Base-by-base conservation (phyloP, 2,329 filamentous ascomycete genomes). In the Microdochium trichocladiopsis region DNA sequence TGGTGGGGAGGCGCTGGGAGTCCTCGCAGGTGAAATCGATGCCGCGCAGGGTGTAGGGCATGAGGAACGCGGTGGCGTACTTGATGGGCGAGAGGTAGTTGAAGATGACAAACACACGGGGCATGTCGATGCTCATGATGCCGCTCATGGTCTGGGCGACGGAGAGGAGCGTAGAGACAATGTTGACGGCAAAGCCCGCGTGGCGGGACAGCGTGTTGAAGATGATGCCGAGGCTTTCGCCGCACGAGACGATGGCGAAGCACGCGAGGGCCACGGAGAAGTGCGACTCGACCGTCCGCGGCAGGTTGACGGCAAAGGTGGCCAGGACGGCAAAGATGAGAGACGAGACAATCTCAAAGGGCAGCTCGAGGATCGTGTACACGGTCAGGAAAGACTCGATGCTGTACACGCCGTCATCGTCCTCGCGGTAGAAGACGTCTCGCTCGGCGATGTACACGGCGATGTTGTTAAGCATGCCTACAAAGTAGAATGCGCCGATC, bases 401-500 rank as follows among this genome's bases (percentile, higher is more conserved):
- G 3, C 82, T 75, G 62, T 92, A 92, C 2, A 86, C 83, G 6
- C 80, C 78, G 64, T 92, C 88, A 55, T 86, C 85, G 59, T 88
- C 80, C 68, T 92, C 88, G 57, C 84, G 79, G 62, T 90, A 89
- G 64, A 90, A 91, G 1, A 90, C 86, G 52, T 89, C 86, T 3
- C 86, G 77, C 62, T 90, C 87, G 41, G 72, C 72, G 0, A 87
- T 87, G 61, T 90, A 90, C 8, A 88, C 76, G 2, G 86, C 85
- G 3, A 90, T 84, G 60, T 90, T 90, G 65, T 91, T 86, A 12
- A 91, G 75, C 86, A 91, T 90, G 25, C 87, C 87, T 2, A 88
- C 80, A 58, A 88, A 88, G 66, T 88, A 87, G 33, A 88, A 80
- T 0, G 86, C 83, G 1, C 83, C 80, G 25, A 90, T 12, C 41